Evolutionary conservation across 2,329 filamentous ascomycete species (phyloP), one percentile per base, ranked within the genome.

Genomic region (Colletotrichum viniferum): DNA sequence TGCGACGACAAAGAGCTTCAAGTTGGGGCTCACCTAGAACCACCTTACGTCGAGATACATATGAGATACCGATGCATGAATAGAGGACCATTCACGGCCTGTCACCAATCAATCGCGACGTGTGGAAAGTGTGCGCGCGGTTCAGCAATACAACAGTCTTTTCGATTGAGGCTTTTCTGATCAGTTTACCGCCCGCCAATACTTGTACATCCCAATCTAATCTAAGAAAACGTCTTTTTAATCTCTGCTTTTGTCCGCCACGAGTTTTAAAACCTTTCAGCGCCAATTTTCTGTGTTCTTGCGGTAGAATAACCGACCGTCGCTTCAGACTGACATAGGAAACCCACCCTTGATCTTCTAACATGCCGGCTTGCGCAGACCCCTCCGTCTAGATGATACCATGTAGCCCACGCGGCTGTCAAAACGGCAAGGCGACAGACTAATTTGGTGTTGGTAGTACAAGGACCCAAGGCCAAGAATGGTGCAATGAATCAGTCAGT

Each of bases 51-150:
- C 34, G 63, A 73, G 26, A 38, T 43, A 63, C 34, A 63, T 18
- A 73, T 26, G 56, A 73, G 58, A 73, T 48, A 61, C 63, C 43
- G 63, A 68, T 48, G 58, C 69, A 73, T 60, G 58, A 69, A 63
- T 64, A 73, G 58, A 73, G 58, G 21, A 60, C 58, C 52, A 60
- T 56, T 67, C 24, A 61, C 66, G 55, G 55, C 55, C 34, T 69
- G 16, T 9, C 10, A 21, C 24, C n/a, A 26, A 36, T n/a, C 52
- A 10, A 13, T 13, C 38, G 34, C 24, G 13, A 16, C 4, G 36
- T 12, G 5, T 34, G 18, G 16, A 52, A 12, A 21, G 7, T 21
- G n/a, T 24, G n/a, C 43, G 43, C 43, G 43, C n/a, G 13, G 4
- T 52, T 52, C 43, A 52, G 43, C 10, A 52, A 24, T 52, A 52